Evolutionary conservation across 1,139 yeast genomes (phyloP).

Genomic region (Yamadazyma kanchanaburiensis): DNA sequence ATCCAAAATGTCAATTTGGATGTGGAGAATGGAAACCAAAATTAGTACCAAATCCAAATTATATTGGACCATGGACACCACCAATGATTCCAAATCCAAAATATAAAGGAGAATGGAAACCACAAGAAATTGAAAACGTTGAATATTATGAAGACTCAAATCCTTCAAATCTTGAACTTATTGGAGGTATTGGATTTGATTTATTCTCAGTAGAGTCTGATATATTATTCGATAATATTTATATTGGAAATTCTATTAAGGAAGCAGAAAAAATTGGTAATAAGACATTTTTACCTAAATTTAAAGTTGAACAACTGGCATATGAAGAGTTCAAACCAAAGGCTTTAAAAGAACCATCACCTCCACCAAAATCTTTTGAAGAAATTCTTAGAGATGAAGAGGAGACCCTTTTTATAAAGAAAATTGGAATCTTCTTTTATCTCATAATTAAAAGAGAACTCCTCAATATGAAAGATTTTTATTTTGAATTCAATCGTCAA

Average conservation of each 20-base stretch:
- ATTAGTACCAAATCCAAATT: constrained; percentile 60
- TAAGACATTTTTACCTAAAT: constrained; percentile 63
- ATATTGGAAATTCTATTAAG: constrained; percentile 73
- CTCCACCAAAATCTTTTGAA: constrained; percentile 41
- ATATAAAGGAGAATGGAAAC: constrained; percentile 79
- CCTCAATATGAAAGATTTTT: constrained; percentile 26
- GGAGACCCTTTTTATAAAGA: constrained; percentile 13
- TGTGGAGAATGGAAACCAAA: constrained; percentile 73
- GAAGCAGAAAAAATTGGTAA: constrained; percentile 88
- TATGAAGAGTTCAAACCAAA: constrained; percentile 37
- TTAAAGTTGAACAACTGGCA: constrained; percentile 46
- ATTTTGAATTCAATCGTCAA: constrained; percentile 33
- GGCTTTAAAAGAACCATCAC: constrained; percentile 29
- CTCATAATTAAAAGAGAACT: constrained; percentile 20
- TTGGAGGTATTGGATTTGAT: constrained; percentile 86
- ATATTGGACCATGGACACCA: constrained; percentile 75
- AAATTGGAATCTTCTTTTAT: constrained; percentile 19
- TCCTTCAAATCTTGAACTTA: constrained; percentile 63
- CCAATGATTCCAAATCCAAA: constrained; percentile 69
- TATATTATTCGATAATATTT: constrained; percentile 77
- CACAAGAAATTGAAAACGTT: constrained; percentile 66
- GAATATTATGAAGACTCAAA: constrained; percentile 54
- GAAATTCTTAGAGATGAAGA: constrained; percentile 31
- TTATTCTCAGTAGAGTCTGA: constrained; percentile 83
- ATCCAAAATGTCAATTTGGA: constrained; percentile 73